Base-by-base conservation (phyloP, 1,139 yeast genomes). In the Pneumocystis oryctolagi region DNA sequence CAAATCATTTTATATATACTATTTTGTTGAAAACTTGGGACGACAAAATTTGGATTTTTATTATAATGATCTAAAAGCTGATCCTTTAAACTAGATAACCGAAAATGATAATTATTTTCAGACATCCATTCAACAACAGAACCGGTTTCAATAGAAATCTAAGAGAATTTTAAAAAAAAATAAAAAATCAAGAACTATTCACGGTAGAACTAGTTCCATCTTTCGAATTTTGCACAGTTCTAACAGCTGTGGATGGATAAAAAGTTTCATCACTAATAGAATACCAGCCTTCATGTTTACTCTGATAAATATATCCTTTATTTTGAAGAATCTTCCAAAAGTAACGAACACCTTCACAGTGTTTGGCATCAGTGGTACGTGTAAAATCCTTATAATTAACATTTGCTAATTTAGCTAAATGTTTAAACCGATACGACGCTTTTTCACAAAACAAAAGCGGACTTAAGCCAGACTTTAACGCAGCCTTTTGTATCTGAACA, bases 181-280 rank as follows among this genome's bases (percentile, higher is more conserved):
- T 57, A 9, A 8, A 20, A 56, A 39, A 35, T 3, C 28, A 39
- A 9, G 30, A 20, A 28, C 20, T 14, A 30, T 39, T 12, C 9
- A 39, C 59, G 12, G 59, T 57, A 12, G 40, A 39, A 9, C 3
- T 57, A 39, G 42, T 30, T 1, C 79, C 80, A 1, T 77, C 72
- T 35, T 72, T 72, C 6, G 72, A 72, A 60, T 78, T 81, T 8
- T 69, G 69, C 0, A 75, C 69, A 66, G 81, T 79, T 32, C 80
- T 81, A 55, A 88, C 82, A 72, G 89, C 95, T 2, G 82, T 75
- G 66, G 85, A 95, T 0, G 98, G 89, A 70, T 88, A 90, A 71
- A 92, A 92, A 0, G 97, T 86, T 73, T 92, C 99, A 71, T 94
- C 98, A 62, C 95, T 85, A 5, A 90, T 78, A 9, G 95, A 88